These are phyloP conservation scores for Fusarium sp. DNA, from an alignment of 2,329 filamentous ascomycete genomes.

Conservation along the genomic window DNA sequence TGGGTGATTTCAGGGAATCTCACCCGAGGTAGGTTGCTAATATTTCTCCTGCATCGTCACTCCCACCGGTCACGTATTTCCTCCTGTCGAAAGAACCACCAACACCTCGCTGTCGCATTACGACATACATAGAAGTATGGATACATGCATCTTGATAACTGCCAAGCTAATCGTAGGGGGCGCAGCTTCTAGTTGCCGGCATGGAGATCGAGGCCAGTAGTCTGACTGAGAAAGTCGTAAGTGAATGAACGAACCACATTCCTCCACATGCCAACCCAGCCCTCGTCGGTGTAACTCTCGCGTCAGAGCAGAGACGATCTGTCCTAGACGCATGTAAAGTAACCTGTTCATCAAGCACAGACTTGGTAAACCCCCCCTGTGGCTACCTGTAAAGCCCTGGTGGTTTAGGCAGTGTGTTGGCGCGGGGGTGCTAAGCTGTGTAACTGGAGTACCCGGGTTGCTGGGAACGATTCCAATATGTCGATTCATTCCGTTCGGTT, in stretches of 20 bases:
- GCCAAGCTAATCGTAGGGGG: slow-evolving; percentile 23
- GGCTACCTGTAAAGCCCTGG: slow-evolving; percentile 14
- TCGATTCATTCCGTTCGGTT: neutral
- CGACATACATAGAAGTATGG: neutral
- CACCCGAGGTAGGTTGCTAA: slow-evolving; percentile 18
- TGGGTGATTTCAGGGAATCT: slow-evolving; percentile 27
- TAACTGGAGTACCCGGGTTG: slow-evolving; percentile 27
- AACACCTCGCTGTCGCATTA: slow-evolving; percentile 7
- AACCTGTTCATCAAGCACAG: slow-evolving; percentile 7
- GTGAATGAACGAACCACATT: slow-evolving; percentile 24
- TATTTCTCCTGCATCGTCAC: slow-evolving; percentile 30
- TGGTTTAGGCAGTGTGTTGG: slow-evolving; percentile 10
- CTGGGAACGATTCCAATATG: slow-evolving; percentile 9
- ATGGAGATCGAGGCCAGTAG: slow-evolving; percentile 28
- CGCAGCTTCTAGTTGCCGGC: slow-evolving; percentile 16
- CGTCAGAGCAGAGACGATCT: neutral
- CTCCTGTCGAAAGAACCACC: slow-evolving; percentile 10
- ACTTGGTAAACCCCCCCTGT: slow-evolving; percentile 25
- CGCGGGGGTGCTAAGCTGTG: slow-evolving; percentile 25
- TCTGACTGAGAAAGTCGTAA: slow-evolving; percentile 32
- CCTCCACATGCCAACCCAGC: slow-evolving; percentile 5
- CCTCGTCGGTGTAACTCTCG: slow-evolving; percentile 1
- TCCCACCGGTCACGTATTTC: slow-evolving; percentile 10
- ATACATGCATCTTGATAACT: slow-evolving; percentile 14
- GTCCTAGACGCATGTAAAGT: slow-evolving; percentile 2